Percentiles rank a stretch among this genome's conserved stretches.
phyloP scores from a whole-genome alignment of 176 grass and related monocot genomes.

The Rhynchospora breviuscula region DNA sequence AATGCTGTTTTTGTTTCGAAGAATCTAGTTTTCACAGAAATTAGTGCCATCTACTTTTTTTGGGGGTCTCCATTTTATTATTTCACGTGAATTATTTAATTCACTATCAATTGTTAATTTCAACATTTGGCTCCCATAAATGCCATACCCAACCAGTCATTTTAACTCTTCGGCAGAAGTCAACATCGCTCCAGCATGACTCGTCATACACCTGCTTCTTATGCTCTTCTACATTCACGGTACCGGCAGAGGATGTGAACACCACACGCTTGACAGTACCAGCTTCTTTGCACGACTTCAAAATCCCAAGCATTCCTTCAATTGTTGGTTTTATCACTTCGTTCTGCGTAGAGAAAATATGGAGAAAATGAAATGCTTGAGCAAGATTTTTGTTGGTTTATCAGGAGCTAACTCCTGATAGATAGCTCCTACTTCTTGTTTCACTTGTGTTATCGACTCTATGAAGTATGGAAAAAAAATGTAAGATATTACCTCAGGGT shows the following conservation, averaged over 20 bases:
- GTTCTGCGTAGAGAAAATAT: slow-evolving; percentile 38
- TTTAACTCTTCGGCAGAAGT: slow-evolving; percentile 78
- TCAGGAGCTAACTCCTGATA: too few relatives aligned
- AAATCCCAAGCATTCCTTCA: slow-evolving; percentile 73
- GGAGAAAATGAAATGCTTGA: neutral
- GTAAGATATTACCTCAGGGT: slow-evolving; percentile 46
- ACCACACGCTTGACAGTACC: slow-evolving; percentile 72
- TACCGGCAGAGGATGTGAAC: slow-evolving; percentile 87
- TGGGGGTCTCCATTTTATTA: neutral
- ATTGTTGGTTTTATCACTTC: slow-evolving; percentile 87
- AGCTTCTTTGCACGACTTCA: slow-evolving; percentile 75
- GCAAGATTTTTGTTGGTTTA: too few relatives aligned
- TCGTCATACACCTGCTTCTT: slow-evolving; percentile 48
- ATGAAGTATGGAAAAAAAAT: neutral
- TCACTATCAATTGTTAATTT: neutral
- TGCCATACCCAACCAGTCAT: slow-evolving; percentile 85
- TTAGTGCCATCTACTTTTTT: neutral
- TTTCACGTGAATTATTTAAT: neutral
- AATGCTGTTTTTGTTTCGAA: neutral
- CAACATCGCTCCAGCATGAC: slow-evolving; percentile 66
- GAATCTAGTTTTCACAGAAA: neutral
- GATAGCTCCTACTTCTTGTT: neutral
- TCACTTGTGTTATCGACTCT: neutral
- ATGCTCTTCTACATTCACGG: slow-evolving; percentile 57
- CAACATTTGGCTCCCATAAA: neutral